Conservation (phyloP, 2,329 filamentous ascomycete species). For the Aspergillus sp. region DNA sequence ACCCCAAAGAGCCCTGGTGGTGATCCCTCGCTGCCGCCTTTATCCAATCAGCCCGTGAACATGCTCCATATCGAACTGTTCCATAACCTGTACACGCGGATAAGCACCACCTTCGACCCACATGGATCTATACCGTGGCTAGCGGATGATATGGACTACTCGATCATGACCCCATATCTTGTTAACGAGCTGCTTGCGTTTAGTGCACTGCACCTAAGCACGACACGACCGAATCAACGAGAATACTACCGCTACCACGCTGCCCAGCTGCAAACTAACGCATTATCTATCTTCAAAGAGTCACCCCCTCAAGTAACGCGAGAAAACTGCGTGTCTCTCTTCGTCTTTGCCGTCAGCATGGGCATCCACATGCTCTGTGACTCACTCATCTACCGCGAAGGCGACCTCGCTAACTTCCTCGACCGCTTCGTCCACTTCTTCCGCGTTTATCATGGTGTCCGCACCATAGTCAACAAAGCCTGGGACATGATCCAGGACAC, state of each 20-base stretch:
- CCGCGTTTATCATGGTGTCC: slow-evolving; percentile 27
- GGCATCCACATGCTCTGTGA: slow-evolving; percentile 49
- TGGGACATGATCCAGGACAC: slow-evolving; percentile 17
- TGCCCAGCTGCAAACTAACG: slow-evolving; percentile 37
- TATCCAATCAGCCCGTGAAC: slow-evolving; percentile 18
- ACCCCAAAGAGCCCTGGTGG: not conserved
- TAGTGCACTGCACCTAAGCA: slow-evolving; percentile 46
- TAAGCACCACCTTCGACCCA: not conserved
- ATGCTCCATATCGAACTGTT: slow-evolving; percentile 32
- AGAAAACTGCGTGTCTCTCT: slow-evolving; percentile 20
- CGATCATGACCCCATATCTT: slow-evolving; percentile 40
- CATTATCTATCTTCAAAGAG: slow-evolving; percentile 17
- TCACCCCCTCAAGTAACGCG: slow-evolving; percentile 7
- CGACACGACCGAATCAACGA: slow-evolving; percentile 36
- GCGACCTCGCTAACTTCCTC: slow-evolving; percentile 37
- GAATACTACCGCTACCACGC: slow-evolving; percentile 28
- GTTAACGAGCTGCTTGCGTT: slow-evolving; percentile 51
- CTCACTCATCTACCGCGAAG: slow-evolving; percentile 41
- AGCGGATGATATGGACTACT: slow-evolving; percentile 5
- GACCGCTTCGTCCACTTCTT: slow-evolving; percentile 27
- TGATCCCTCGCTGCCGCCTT: not conserved
- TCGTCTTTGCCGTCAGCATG: slow-evolving; percentile 22
- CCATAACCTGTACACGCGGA: slow-evolving; percentile 24
- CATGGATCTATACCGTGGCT: not conserved
- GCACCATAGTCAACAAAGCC: slow-evolving; percentile 12